phyloP scores from a whole-genome alignment of 1,284 basidiomycete species.

The Trichosporon ovoides region DNA sequence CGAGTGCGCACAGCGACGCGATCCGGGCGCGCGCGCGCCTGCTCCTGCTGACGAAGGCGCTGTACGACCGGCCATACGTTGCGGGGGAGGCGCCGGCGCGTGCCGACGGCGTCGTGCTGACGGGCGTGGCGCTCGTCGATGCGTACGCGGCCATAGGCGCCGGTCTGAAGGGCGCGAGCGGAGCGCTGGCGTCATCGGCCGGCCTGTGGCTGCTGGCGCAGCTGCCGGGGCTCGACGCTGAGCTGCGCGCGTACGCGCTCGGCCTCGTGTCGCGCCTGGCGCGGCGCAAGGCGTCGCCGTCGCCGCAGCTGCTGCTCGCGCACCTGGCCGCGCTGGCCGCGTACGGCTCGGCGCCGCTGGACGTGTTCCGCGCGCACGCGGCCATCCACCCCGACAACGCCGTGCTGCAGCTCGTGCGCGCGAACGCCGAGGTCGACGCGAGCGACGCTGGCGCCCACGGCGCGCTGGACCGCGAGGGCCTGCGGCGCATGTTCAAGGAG shows the following conservation, averaged over 20 bases:
- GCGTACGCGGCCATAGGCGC: conserved; percentile 35
- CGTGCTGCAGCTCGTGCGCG: conserved; percentile 26
- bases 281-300: conserved; percentile 31
- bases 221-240: conserved; percentile 28
- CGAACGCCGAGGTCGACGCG: conserved; percentile 22
- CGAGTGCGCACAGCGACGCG: not conserved
- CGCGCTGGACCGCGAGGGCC: not conserved
- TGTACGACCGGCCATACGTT: conserved; percentile 44
- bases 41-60: conserved; percentile 26
- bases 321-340: conserved; percentile 30
- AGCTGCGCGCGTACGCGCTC: conserved; percentile 37
- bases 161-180: conserved; percentile 24
- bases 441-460: conserved; percentile 1
- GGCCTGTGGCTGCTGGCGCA: conserved; percentile 28
- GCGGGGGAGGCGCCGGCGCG: conserved; percentile 22
- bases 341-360: conserved; percentile 13
- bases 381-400: conserved; percentile 28
- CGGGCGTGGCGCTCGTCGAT: conserved; percentile 35
- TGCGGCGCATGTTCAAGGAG: conserved; percentile 24
- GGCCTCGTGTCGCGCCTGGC: conserved; percentile 11
- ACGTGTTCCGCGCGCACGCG: conserved; percentile 26
- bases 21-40: conserved; percentile 27
- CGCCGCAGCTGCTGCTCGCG: conserved; percentile 31
- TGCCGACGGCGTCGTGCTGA: conserved; percentile 21
- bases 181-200: conserved; percentile 19